Evolutionary conservation across 176 grass and related monocot genomes (phyloP).

Genomic region (Oryza coarctata): DNA sequence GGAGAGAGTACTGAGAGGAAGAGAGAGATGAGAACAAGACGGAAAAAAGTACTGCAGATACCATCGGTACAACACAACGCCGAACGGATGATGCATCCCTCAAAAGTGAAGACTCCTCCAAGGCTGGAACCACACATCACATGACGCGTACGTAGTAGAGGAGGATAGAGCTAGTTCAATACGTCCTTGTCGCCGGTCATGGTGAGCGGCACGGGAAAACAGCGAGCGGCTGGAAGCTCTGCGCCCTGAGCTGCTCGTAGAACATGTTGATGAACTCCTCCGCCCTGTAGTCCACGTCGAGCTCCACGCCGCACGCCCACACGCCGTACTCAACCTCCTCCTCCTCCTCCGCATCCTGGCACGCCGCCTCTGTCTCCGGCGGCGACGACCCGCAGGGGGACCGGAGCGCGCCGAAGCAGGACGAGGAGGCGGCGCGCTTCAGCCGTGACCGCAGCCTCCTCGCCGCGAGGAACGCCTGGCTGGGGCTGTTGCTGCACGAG

Average conservation of each 20-base stretch:
- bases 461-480: slow-evolving; percentile 33
- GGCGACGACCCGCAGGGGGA: background rate
- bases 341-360: background rate
- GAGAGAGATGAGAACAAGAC: too few species aligned
- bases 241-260: slow-evolving; percentile 81
- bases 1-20: too few species aligned
- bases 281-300: slow-evolving; percentile 76
- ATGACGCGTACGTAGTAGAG: too few species aligned
- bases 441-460: slow-evolving; percentile 49
- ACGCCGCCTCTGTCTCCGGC: background rate
- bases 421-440: slow-evolving; percentile 15
- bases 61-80: too few species aligned
- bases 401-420: slow-evolving; percentile 34
- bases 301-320: slow-evolving; percentile 20
- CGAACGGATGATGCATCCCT: too few species aligned
- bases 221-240: slow-evolving; percentile 31
- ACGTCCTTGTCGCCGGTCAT: background rate
- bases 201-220: slow-evolving; percentile 30
- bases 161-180: too few species aligned
- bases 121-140: too few species aligned
- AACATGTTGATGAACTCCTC: slow-evolving; percentile 92
- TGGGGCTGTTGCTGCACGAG: slow-evolving; percentile 71
- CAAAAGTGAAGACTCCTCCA: too few species aligned
- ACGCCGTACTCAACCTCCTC: slow-evolving; percentile 11
- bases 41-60: too few species aligned